Conservation (phyloP, 208 protist genomes). For the Leishmania aethiopica region DNA sequence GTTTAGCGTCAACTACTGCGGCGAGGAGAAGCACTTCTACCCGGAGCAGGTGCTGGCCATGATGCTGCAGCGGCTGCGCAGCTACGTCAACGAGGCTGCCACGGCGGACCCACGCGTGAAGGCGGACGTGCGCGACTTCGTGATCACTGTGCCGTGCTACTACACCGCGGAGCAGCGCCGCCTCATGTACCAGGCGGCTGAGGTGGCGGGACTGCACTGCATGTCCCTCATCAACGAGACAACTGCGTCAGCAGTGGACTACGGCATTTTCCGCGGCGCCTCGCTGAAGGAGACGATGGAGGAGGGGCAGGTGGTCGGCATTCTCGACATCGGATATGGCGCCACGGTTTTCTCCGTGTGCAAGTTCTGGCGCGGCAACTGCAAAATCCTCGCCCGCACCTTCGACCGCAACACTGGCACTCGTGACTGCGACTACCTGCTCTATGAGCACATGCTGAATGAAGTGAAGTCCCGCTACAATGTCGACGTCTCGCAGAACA, state of each 20-base stretch:
- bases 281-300: conserved; percentile 84
- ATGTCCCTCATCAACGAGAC: conserved; percentile 92
- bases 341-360: conserved; percentile 75
- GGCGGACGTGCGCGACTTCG: conserved; percentile 77
- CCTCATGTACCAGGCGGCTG: conserved; percentile 78
- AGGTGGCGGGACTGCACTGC: conserved; percentile 89
- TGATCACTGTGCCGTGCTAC: conserved; percentile 88
- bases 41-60: conserved; percentile 94
- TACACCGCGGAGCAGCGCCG: conserved; percentile 87
- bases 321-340: conserved; percentile 91
- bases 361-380: conserved; percentile 85
- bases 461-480: conserved; percentile 89
- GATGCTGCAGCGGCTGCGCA: conserved; percentile 82
- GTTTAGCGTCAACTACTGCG: conserved; percentile 86
- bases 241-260: conserved; percentile 89
- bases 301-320: conserved; percentile 79
- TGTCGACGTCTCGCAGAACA: conserved; percentile 86
- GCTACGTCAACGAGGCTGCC: conserved; percentile 79
- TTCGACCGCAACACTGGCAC: conserved; percentile 87
- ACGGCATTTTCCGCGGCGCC: conserved; percentile 88
- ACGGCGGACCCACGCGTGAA: conserved; percentile 58
- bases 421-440: conserved; percentile 82
- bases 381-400: conserved; percentile 76
- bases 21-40: conserved; percentile 73
- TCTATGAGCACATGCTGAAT: conserved; percentile 75